Percentiles rank a stretch among this genome's conserved stretches.
phyloP scores from a whole-genome alignment of 2,329 filamentous ascomycete genomes.

The Pseudonectria buxi region DNA sequence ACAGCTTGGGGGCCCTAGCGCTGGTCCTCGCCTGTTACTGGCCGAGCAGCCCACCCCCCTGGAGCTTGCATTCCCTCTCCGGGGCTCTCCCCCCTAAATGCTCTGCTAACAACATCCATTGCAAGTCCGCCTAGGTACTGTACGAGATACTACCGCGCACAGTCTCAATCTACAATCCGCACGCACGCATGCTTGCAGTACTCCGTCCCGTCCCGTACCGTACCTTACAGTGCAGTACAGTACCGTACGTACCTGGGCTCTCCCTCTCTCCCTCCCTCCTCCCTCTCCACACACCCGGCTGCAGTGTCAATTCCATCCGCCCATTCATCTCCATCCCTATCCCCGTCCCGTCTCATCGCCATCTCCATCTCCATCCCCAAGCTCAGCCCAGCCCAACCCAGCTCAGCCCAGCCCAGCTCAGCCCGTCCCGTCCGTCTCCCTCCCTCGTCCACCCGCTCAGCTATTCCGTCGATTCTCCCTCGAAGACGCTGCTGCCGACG shows the following conservation, averaged over 20 bases:
- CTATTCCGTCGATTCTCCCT: conserved; percentile 15
- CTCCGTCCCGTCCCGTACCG: too few species aligned
- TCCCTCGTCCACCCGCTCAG: conserved; percentile 19
- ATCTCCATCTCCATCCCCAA: conserved; percentile 29
- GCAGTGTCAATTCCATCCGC: conserved; percentile 5
- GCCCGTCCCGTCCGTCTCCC: conserved; percentile 8
- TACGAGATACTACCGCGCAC: neutral
- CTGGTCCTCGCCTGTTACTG: conserved; percentile 12
- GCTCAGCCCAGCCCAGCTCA: conserved; percentile 15
- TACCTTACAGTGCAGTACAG: too few species aligned
- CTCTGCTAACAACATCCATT: conserved; percentile 16
- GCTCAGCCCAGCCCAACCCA: conserved; percentile 15
- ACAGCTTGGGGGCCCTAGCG: conserved; percentile 4
- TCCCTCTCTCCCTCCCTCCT: conserved; percentile 19
- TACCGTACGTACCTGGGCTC: conserved; percentile 18
- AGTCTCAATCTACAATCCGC: neutral
- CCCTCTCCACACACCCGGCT: conserved; percentile 5
- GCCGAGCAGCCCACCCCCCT: conserved; percentile 22
- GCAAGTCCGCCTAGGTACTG: too few species aligned
- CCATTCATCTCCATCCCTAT: conserved; percentile 11
- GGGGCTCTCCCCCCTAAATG: conserved; percentile 16
- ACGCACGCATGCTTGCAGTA: too few species aligned
- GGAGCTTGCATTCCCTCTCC: conserved; percentile 25
- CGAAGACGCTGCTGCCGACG: conserved; percentile 7
- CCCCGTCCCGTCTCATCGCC: conserved; percentile 13